Percentiles rank a stretch among this genome's conserved stretches.
These are phyloP conservation scores for Xylariaceae sp. DNA, from an alignment of 2,329 filamentous ascomycete species.

Conservation along the genomic window DNA sequence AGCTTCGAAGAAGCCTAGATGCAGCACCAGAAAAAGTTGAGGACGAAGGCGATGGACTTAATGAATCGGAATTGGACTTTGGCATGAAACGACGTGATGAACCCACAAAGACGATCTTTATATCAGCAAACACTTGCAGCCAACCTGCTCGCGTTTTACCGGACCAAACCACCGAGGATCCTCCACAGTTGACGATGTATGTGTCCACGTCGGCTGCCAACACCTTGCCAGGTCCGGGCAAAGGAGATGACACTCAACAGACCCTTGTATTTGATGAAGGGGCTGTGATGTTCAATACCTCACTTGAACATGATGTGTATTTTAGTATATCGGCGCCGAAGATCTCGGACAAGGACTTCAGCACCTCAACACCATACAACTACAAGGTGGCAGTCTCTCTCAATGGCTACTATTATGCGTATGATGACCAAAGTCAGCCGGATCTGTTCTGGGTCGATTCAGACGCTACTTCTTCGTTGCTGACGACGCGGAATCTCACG, in stretches of 20 bases:
- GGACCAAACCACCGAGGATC: slow-evolving; percentile 39
- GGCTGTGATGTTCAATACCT: slow-evolving; percentile 59
- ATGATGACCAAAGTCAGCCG: slow-evolving; percentile 45
- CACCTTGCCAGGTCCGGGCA: slow-evolving; percentile 59
- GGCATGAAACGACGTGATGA: slow-evolving; percentile 27
- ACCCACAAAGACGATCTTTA: slow-evolving; percentile 55
- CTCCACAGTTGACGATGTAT: slow-evolving; percentile 73
- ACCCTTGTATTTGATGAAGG: slow-evolving; percentile 57
- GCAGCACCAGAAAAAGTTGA: slow-evolving; percentile 14
- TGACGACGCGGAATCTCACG: slow-evolving; percentile 73
- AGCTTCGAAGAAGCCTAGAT: slow-evolving; percentile 27
- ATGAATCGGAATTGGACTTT: slow-evolving; percentile 14
- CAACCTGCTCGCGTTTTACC: slow-evolving; percentile 59
- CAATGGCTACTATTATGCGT: slow-evolving; percentile 70
- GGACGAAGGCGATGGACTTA: slow-evolving; percentile 19
- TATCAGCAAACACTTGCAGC: slow-evolving; percentile 81
- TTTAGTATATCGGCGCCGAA: slow-evolving; percentile 70
- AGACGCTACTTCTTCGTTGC: slow-evolving; percentile 70
- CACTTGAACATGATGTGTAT: slow-evolving; percentile 63
- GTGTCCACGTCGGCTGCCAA: slow-evolving; percentile 63
- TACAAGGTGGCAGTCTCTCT: slow-evolving; percentile 78
- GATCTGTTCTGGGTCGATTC: slow-evolving; percentile 78
- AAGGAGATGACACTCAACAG: slow-evolving; percentile 41
- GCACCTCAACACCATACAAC: slow-evolving; percentile 58
- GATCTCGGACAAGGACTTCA: slow-evolving; percentile 50